These are phyloP conservation scores for Bolboschoenus planiculmis DNA, from an alignment of 176 grass and related monocot species.

Conservation along the genomic window DNA sequence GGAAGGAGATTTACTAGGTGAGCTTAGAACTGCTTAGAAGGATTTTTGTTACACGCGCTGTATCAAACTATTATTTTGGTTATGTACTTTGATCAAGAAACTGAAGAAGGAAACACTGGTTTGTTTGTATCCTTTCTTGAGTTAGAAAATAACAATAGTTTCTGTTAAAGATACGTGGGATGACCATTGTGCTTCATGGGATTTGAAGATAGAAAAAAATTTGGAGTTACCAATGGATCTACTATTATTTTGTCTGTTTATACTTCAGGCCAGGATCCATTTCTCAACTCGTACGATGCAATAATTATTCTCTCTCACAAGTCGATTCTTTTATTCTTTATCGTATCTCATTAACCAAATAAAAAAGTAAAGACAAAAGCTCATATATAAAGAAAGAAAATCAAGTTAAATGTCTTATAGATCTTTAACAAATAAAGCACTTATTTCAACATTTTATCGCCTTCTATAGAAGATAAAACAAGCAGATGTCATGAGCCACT, in stretches of 20 bases:
- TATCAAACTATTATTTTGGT: slow-evolving; percentile 4
- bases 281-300: not conserved
- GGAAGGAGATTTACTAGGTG: slow-evolving; percentile 15
- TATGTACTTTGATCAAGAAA: slow-evolving; percentile 4
- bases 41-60: not conserved
- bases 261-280: not conserved
- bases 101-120: not conserved
- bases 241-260: not conserved
- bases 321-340: not conserved
- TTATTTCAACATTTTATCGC: not conserved
- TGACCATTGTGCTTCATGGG: not conserved
- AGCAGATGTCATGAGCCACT: not conserved
- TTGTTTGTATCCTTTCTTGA: not conserved
- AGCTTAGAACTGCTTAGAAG: slow-evolving; percentile 17
- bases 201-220: not conserved
- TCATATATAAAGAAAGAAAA: too few species aligned
- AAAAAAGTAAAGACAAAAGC: not conserved
- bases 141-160: not conserved
- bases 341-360: too few species aligned
- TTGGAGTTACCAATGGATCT: not conserved
- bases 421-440: not conserved
- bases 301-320: not conserved
- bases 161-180: not conserved
- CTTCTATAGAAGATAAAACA: not conserved
- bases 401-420: not conserved